phyloP scores from a whole-genome alignment of 495 filamentous ascomycete genomes.

The Penicillium desertorum region DNA sequence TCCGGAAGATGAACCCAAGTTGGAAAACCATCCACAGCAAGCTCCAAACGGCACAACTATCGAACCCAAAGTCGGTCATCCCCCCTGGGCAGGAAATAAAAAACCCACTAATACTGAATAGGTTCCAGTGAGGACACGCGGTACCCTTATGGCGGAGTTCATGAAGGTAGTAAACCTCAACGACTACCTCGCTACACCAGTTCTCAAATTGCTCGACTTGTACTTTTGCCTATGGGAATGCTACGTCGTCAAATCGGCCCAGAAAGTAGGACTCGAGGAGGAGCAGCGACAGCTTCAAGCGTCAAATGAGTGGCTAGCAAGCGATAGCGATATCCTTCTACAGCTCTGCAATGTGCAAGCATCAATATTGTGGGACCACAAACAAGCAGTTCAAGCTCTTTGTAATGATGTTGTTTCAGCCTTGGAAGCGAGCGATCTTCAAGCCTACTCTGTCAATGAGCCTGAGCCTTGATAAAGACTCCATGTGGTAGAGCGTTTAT shows the following conservation, averaged over 20 bases:
- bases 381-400: not conserved
- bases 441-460: not conserved
- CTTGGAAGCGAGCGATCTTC: conserved; percentile 6
- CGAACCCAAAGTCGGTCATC: too few relatives aligned
- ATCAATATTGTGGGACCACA: not conserved
- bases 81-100: too few relatives aligned
- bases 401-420: conserved; percentile 2
- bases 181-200: not conserved
- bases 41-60: too few relatives aligned
- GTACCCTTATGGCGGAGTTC: not conserved
- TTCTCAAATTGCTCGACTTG: not conserved
- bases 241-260: too few relatives aligned
- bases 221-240: not conserved
- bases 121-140: not conserved
- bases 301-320: too few relatives aligned
- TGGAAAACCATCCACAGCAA: too few relatives aligned
- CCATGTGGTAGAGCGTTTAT: not conserved
- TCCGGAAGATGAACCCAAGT: too few relatives aligned
- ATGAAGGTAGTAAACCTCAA: not conserved
- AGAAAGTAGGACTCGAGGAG: too few relatives aligned
- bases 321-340: conserved; percentile 4
- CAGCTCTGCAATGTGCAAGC: conserved; percentile 4
- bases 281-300: too few relatives aligned
- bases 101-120: too few relatives aligned
- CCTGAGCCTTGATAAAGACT: not conserved